Percentiles rank a stretch among this genome's conserved stretches.
Evolutionary conservation across 805 yeast species (phyloP).

Genomic region (Ogataea glucozyma): DNA sequence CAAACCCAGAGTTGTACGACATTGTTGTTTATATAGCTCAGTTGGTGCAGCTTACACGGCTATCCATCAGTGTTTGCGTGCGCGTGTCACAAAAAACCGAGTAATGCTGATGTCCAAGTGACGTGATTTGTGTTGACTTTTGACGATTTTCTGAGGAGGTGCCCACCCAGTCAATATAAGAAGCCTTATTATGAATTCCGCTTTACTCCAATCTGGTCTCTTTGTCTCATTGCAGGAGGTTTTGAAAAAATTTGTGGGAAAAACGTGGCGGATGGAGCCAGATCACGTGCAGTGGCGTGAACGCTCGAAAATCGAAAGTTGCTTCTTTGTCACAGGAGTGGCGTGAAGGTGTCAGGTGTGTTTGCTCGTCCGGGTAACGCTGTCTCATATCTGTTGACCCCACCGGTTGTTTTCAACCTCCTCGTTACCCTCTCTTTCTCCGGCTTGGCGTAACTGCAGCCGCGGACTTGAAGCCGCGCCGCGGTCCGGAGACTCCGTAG

Average conservation of each 20-base stretch:
- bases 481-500: too few relatives aligned
- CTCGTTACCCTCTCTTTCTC: too few relatives aligned
- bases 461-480: too few relatives aligned
- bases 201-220: background rate
- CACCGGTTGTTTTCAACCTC: too few relatives aligned
- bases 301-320: too few relatives aligned
- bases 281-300: conserved; percentile 2
- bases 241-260: background rate
- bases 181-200: background rate
- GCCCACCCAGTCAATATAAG: background rate
- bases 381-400: too few relatives aligned
- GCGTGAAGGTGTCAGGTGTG: too few relatives aligned
- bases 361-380: too few relatives aligned
- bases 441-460: too few relatives aligned
- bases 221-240: conserved; percentile 2
- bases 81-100: background rate
- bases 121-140: conserved; percentile 1
- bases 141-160: background rate
- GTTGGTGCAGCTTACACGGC: too few relatives aligned
- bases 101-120: too few relatives aligned
- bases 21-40: conserved; percentile 1
- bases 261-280: background rate
- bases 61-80: background rate
- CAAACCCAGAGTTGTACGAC: conserved; percentile 7
- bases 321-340: too few relatives aligned